Evolutionary conservation across 495 filamentous ascomycete species (phyloP).

Genomic region (Peziza echinospora): DNA sequence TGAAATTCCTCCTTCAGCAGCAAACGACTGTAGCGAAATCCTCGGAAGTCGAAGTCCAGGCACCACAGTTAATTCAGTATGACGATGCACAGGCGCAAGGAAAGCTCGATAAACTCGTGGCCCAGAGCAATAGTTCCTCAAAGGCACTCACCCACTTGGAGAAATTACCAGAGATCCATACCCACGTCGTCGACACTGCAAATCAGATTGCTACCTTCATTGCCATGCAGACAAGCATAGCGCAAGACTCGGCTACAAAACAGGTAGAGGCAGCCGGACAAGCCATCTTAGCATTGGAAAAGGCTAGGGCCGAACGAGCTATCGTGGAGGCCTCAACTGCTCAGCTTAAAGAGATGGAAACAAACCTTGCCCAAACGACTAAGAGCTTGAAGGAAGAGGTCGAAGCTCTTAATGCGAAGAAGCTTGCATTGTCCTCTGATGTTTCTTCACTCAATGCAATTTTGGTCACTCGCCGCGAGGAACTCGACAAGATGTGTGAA

Average conservation of each 20-base stretch:
- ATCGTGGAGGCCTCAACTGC: slow-evolving; percentile 51
- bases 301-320: slow-evolving; percentile 53
- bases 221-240: slow-evolving; percentile 50
- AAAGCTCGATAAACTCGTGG: slow-evolving; percentile 70
- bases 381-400: slow-evolving; percentile 41
- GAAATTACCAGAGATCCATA: slow-evolving; percentile 71
- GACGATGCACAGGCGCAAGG: slow-evolving; percentile 52
- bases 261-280: slow-evolving; percentile 67
- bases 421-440: slow-evolving; percentile 55
- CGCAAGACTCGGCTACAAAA: slow-evolving; percentile 56
- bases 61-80: slow-evolving; percentile 21
- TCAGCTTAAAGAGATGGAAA: slow-evolving; percentile 41
- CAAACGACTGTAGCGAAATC: slow-evolving; percentile 13
- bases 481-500: slow-evolving; percentile 70
- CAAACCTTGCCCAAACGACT: slow-evolving; percentile 36
- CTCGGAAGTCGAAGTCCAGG: slow-evolving; percentile 15
- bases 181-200: slow-evolving; percentile 70
- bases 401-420: slow-evolving; percentile 49
- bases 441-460: slow-evolving; percentile 76
- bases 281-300: slow-evolving; percentile 57
- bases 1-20: slow-evolving; percentile 20
- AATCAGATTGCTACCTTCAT: slow-evolving; percentile 74
- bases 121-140: slow-evolving; percentile 35
- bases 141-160: slow-evolving; percentile 40
- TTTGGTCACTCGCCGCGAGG: slow-evolving; percentile 66